Conservation (phyloP, 169 alveolate species). For the Plasmodium vivax region DNA sequence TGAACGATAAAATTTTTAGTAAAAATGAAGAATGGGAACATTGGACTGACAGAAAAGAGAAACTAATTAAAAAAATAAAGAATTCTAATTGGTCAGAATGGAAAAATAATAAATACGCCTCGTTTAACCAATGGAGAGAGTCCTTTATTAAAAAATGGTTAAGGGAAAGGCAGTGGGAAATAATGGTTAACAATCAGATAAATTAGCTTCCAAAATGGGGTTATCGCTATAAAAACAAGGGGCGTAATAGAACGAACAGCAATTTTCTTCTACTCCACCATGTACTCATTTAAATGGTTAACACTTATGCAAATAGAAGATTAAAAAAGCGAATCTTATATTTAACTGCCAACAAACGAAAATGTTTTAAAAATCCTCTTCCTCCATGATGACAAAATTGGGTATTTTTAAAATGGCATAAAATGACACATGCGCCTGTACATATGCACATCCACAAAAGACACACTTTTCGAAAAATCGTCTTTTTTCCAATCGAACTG, state of each 20-base stretch:
- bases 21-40: background rate
- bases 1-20: background rate
- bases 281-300: background rate
- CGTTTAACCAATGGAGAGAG: background rate
- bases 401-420: background rate
- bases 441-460: background rate
- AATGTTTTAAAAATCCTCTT: background rate
- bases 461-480: background rate
- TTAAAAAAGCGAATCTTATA: background rate
- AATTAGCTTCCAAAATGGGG: background rate
- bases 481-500: background rate
- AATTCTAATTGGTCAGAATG: background rate
- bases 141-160: background rate
- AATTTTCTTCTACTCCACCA: background rate
- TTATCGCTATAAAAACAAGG: background rate
- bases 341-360: background rate
- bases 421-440: background rate
- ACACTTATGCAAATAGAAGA: background rate
- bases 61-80: background rate
- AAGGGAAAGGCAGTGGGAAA: conserved; percentile 1
- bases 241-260: background rate
- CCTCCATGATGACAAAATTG: background rate
- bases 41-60: background rate
- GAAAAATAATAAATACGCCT: background rate
- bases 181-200: background rate